Percentiles rank a stretch among this genome's conserved stretches.
These are phyloP conservation scores for Suillus spraguei DNA, from an alignment of 768 basidiomycete species.

Conservation along the genomic window DNA sequence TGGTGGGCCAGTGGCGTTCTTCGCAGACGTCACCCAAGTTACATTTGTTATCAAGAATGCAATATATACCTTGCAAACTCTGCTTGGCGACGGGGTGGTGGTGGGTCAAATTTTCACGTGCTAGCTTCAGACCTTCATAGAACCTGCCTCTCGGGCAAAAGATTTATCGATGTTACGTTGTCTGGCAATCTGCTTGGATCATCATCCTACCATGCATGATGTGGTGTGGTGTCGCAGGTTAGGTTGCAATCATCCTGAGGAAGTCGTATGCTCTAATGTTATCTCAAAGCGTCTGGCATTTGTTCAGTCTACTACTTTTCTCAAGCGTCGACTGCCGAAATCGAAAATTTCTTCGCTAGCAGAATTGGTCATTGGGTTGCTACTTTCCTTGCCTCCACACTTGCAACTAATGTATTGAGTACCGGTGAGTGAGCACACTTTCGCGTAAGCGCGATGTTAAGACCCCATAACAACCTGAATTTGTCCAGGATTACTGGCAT, in stretches of 20 bases:
- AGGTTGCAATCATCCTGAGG: background rate
- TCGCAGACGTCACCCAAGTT: background rate
- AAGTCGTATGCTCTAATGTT: background rate
- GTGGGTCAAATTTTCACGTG: background rate
- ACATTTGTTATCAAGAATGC: background rate
- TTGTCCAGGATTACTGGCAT: background rate
- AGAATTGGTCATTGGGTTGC: background rate
- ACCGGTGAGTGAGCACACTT: background rate
- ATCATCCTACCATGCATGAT: background rate
- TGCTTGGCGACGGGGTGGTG: background rate
- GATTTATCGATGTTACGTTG: background rate
- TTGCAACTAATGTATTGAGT: background rate
- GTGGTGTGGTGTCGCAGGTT: background rate
- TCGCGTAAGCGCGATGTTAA: background rate
- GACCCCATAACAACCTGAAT: background rate
- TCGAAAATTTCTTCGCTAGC: background rate
- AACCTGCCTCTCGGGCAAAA: background rate
- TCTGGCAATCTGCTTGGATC: background rate
- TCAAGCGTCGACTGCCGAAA: background rate
- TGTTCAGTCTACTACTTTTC: background rate
- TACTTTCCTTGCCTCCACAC: background rate
- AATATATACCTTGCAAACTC: background rate
- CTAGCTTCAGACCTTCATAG: background rate
- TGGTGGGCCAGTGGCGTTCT: background rate
- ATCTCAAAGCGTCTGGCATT: background rate